Evolutionary conservation across 495 filamentous ascomycete species (phyloP).

Genomic region (Rhizodiscina lignyota): DNA sequence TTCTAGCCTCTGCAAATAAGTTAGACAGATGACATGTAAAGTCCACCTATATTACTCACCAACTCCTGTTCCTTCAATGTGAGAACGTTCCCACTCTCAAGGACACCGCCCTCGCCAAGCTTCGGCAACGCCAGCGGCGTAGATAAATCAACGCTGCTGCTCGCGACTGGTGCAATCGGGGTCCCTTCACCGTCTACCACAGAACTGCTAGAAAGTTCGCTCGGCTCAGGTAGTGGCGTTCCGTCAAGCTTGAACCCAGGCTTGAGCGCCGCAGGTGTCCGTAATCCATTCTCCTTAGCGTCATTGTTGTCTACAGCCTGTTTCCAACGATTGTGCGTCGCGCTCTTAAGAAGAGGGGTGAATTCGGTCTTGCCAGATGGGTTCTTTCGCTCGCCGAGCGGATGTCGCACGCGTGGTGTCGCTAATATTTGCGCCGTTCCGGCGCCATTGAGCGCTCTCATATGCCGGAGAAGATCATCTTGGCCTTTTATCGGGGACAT

Average conservation of each 20-base stretch:
- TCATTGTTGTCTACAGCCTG: constrained; percentile 17
- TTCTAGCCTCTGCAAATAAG: constrained; percentile 48
- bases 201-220: constrained; percentile 48
- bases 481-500: constrained; percentile 24
- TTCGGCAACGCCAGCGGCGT: constrained; percentile 58
- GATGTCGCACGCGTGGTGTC: constrained; percentile 51
- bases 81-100: constrained; percentile 68
- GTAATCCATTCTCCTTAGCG: constrained; percentile 29
- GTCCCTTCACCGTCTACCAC: constrained; percentile 38
- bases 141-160: constrained; percentile 53
- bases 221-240: constrained; percentile 28
- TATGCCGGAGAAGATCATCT: constrained; percentile 39
- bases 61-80: constrained; percentile 89
- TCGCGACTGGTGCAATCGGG: constrained; percentile 51
- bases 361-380: constrained; percentile 66
- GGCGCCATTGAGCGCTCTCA: constrained; percentile 24
- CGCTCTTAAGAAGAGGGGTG: constrained; percentile 83
- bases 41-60: constrained; percentile 24
- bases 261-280: constrained; percentile 55
- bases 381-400: constrained; percentile 51
- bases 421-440: constrained; percentile 22
- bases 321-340: constrained; percentile 46
- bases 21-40: constrained; percentile 10
- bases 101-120: constrained; percentile 46
- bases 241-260: constrained; percentile 42